Evolutionary conservation across 1,284 basidiomycete genomes (phyloP), one percentile per base, ranked within the genome.

Genomic region (Coniferiporia sulphurascens): DNA sequence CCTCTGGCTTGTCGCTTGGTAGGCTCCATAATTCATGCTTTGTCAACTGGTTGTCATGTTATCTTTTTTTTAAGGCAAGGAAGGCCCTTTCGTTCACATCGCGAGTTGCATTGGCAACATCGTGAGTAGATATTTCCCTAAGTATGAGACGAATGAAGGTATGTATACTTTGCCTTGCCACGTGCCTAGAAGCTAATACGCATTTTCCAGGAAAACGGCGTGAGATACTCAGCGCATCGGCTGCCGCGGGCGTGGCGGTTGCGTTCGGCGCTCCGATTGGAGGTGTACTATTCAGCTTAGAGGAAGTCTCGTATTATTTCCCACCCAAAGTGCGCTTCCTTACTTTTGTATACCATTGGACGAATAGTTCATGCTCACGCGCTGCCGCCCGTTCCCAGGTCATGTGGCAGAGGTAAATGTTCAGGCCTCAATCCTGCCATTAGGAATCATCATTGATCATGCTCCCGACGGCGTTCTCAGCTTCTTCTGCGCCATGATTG

Each of bases 81-180:
- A 98, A 75, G 96, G 96, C 0, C 96, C 95, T 0, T 91, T 98
- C 69, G 95, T 98, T 0, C 96, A 98, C 70, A 97, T 99, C 62
- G 93, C 93, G 1, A 90, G 89, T 56, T 98, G 95, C 72, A 80
- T 98, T 50, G 95, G 94, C 19, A 99, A 98, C 70, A 97, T 99
- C 62, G 82, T 95, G 62, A 95, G 93, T 65, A 83, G 96, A 27
- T 84, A 88, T 67, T 89, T 93, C 66, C 74, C 74, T 57, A 98
- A 98, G 74, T 95, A 95, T 68, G 93, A 98, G 72, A 89, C 83
- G 60, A 98, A 98, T 67, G 95, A 96, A 82, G 91, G 91, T 88
- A 51, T 45, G 68, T 56, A 17, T 27, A 15, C n/a, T 22, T 38
- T 38, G 52, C 41, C 48, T 72, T 65, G 10, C n/a, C 21, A 34